phyloP scores from a whole-genome alignment of 2,329 filamentous ascomycete genomes.

The Penicillium sp. region DNA sequence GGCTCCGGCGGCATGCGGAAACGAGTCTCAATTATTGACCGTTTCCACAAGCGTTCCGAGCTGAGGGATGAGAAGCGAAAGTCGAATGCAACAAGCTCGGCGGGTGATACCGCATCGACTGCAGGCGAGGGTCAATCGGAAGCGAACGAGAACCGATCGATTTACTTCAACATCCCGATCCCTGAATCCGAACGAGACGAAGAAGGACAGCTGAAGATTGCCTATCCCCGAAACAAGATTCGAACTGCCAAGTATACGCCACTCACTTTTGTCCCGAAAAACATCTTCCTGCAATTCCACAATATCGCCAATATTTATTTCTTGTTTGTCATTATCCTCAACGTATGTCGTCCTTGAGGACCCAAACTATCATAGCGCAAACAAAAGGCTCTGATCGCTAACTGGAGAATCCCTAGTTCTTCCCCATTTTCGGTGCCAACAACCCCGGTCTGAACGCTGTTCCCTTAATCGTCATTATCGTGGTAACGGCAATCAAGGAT shows the following conservation, averaged over 20 bases:
- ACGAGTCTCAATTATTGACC: slow-evolving; percentile 79
- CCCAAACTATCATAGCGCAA: background rate
- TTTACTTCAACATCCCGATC: slow-evolving; percentile 83
- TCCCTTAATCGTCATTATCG: slow-evolving; percentile 89
- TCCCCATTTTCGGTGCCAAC: slow-evolving; percentile 89
- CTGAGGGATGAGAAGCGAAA: slow-evolving; percentile 72
- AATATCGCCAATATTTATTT: slow-evolving; percentile 99
- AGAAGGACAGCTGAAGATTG: slow-evolving; percentile 71
- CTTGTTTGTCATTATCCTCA: slow-evolving; percentile 91
- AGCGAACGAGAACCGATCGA: slow-evolving; percentile 52
- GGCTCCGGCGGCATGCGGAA: slow-evolving; percentile 77
- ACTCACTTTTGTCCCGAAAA: slow-evolving; percentile 92
- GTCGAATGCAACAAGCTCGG: slow-evolving; percentile 48
- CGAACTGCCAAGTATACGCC: slow-evolving; percentile 97
- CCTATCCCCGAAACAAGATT: slow-evolving; percentile 92
- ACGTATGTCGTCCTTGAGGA: slow-evolving; percentile 66
- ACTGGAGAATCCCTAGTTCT: slow-evolving; percentile 66
- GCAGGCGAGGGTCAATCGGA: slow-evolving; percentile 31
- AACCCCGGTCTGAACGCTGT: slow-evolving; percentile 90
- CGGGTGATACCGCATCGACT: slow-evolving; percentile 30
- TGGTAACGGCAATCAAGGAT: slow-evolving; percentile 89
- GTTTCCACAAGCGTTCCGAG: slow-evolving; percentile 66
- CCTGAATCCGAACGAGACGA: slow-evolving; percentile 77
- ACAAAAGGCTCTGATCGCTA: background rate
- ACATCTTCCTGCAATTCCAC: slow-evolving; percentile 96